Base-by-base conservation (phyloP, 352 stramenopile species). In the Globisporangium irregulare region DNA sequence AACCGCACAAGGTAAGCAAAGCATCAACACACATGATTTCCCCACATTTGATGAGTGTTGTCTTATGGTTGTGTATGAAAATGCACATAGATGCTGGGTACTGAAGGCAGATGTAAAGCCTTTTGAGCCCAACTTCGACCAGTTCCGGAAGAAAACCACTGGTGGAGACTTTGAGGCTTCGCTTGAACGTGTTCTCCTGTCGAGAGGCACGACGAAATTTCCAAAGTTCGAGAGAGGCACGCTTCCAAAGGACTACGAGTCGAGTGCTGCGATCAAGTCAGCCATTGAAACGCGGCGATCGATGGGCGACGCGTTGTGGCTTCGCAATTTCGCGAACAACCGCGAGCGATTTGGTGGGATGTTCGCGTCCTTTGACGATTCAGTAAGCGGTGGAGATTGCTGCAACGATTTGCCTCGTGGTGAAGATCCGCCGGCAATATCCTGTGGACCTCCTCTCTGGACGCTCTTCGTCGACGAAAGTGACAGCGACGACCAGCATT, bases 141-240 rank as follows among this genome's bases (percentile, higher is more conserved):
- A 64, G 8, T 55, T 69, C 1, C 68, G 73, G 0, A 68, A 67
- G 29, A 61, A 66, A 2, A 73, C 65, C 62, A 84, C 59, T 32
- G 79, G 36, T 57, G 36, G 15, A 27, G 63, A 56, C n/a, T 91
- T 91, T 62, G 77, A 91, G 58, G 34, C 32, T 32, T 70, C 80
- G 8, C 66, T 84, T 3, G 56, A 41, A 12, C 64, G 70, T 20
- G 65, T 78, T 6, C 61, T 86, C 25, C 62, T 76, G 59, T 87
- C 82, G 7, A 65, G 63, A 29, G 80, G 75, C 41, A 75, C 70
- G 7, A 66, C 64, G 10, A 75, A 76, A 64, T 77, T 89, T 43
- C 82, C 82, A 0, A 73, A 60, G 22, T 90, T 90, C 66, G 51
- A 58, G n/a, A 50, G 61, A 14, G 78, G 82, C 32, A 76, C 73